These are phyloP conservation scores for Citrullus amarus DNA, from an alignment of 306 rosid species.

Conservation along the genomic window DNA sequence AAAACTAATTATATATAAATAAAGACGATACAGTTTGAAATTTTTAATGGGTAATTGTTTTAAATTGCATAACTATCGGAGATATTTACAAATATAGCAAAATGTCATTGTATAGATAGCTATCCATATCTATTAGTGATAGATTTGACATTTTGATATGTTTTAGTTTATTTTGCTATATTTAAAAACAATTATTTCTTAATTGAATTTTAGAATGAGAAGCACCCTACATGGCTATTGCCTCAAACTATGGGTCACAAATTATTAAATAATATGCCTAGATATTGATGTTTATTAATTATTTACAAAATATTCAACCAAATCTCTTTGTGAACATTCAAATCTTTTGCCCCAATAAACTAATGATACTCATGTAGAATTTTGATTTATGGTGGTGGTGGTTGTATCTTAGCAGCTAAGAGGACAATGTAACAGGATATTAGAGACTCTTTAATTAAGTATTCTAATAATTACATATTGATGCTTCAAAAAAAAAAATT, in stretches of 20 bases:
- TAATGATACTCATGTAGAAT: neutral
- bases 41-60: too few relatives aligned
- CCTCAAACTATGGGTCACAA: neutral
- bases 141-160: too few relatives aligned
- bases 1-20: too few relatives aligned
- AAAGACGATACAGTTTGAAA: too few relatives aligned
- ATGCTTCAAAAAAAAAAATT: too few relatives aligned
- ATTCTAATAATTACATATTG: neutral
- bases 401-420: neutral
- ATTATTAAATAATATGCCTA: neutral
- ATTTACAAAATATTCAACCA: neutral
- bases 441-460: neutral
- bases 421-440: neutral
- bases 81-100: too few relatives aligned
- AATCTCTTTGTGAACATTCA: neutral
- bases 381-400: neutral
- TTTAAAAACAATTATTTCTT: too few relatives aligned
- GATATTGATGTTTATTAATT: neutral
- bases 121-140: too few relatives aligned
- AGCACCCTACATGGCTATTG: neutral
- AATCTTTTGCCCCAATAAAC: neutral
- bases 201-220: neutral
- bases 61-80: too few relatives aligned
- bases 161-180: too few relatives aligned
- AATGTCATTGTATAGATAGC: too few relatives aligned